These are phyloP conservation scores for Neopestalotiopsis sp. DNA, from an alignment of 2,329 filamentous ascomycete genomes.

Conservation along the genomic window DNA sequence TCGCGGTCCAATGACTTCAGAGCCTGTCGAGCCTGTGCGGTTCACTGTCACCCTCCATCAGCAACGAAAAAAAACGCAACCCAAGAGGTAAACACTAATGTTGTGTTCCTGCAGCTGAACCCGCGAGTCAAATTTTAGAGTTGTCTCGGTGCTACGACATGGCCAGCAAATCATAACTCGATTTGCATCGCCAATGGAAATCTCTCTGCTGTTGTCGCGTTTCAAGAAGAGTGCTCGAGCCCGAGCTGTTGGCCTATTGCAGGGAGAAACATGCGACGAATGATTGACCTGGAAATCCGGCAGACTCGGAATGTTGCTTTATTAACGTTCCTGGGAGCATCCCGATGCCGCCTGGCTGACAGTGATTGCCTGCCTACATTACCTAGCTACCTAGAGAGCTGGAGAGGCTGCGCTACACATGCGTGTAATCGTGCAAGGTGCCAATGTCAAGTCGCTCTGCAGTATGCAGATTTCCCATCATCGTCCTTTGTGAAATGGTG, in stretches of 20 bases:
- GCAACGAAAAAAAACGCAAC: background rate
- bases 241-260: background rate
- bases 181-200: background rate
- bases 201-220: slow-evolving; percentile 1
- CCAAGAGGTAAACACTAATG: background rate
- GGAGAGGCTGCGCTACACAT: background rate
- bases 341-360: background rate
- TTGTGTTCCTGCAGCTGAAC: slow-evolving; percentile 15
- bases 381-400: background rate
- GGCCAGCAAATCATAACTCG: background rate
- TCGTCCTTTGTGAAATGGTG: background rate
- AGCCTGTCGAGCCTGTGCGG: background rate
- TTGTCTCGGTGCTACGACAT: slow-evolving; percentile 9
- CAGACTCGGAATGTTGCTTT: background rate
- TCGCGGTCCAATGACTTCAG: background rate
- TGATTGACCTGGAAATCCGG: background rate
- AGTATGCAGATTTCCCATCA: background rate
- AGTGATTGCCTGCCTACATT: too few species aligned
- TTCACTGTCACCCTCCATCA: slow-evolving; percentile 12
- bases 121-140: slow-evolving; percentile 13
- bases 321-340: background rate
- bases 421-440: background rate
- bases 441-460: background rate
- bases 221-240: background rate
- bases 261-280: background rate